Conservation (phyloP, 1,139 yeast genomes). For the Scheffersomyces illinoinensis region DNA sequence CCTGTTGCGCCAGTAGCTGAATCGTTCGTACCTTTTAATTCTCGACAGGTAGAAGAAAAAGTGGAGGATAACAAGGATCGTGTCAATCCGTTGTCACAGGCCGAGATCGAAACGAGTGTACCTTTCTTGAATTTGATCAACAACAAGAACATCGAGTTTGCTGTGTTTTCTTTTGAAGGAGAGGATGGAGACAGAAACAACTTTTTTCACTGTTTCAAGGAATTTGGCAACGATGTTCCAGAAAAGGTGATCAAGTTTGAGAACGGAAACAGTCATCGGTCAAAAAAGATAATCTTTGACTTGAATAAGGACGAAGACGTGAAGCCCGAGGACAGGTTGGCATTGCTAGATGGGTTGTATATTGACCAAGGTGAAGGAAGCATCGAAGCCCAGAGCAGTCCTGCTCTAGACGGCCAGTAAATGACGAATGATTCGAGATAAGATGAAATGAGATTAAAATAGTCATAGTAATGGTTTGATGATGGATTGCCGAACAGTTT, state of each 20-base stretch:
- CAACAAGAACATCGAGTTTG: constrained; percentile 35
- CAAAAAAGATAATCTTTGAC: not conserved
- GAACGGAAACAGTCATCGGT: not conserved
- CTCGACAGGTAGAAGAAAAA: not conserved
- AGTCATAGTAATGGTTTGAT: not conserved
- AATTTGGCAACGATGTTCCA: constrained; percentile 21
- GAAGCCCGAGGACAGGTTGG: not conserved
- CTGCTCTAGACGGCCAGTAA: not conserved
- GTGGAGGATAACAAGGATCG: constrained; percentile 1
- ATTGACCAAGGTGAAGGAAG: constrained; percentile 2
- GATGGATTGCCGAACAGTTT: not conserved
- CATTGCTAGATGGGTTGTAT: constrained; percentile 1
- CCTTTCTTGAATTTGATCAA: constrained; percentile 55
- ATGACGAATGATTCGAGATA: not conserved
- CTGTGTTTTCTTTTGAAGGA: constrained; percentile 24
- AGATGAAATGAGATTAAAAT: not conserved
- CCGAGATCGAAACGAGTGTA: constrained; percentile 65
- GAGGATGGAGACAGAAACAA: constrained; percentile 7
- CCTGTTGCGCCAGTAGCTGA: constrained; percentile 26
- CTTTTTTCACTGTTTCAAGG: constrained; percentile 14
- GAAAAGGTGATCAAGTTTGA: constrained; percentile 8
- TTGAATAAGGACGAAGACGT: not conserved
- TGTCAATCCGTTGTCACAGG: constrained; percentile 52
- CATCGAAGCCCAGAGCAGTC: constrained; percentile 1
- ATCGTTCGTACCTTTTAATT: constrained; percentile 3